These are phyloP conservation scores for Trichophyton schoenleinii DNA, from an alignment of 2,329 filamentous ascomycete genomes.

Conservation along the genomic window DNA sequence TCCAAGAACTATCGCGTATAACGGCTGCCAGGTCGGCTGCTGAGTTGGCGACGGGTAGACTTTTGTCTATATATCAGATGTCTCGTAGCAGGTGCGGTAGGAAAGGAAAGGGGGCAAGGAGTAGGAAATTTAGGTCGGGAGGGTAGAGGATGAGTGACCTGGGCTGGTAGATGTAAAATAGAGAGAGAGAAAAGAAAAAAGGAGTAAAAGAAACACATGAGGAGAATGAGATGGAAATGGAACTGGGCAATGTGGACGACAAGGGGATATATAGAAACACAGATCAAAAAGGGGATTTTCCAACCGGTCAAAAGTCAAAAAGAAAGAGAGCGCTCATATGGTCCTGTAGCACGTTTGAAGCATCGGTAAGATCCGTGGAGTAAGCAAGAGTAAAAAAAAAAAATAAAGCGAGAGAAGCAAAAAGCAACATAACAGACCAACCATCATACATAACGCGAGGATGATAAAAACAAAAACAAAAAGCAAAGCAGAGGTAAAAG, in stretches of 20 bases:
- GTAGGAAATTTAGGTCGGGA: neutral
- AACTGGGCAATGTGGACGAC: no score
- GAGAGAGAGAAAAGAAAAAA: neutral
- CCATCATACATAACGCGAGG: neutral
- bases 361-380: neutral
- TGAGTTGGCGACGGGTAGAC: neutral
- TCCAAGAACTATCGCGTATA: neutral
- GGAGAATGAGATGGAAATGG: no score
- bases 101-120: neutral
- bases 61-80: constrained; percentile 3
- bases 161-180: neutral
- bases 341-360: neutral
- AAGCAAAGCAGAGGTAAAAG: no score
- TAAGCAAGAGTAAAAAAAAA: neutral
- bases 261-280: neutral
- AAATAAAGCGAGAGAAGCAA: neutral
- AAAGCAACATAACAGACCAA: neutral
- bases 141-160: neutral
- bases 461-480: neutral
- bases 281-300: constrained; percentile 6
- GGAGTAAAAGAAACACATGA: neutral
- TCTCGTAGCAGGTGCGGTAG: constrained; percentile 9
- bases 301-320: neutral
- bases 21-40: no score
- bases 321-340: neutral